Base-by-base conservation (phyloP, 78 protist species). In the Bodo saltans region DNA sequence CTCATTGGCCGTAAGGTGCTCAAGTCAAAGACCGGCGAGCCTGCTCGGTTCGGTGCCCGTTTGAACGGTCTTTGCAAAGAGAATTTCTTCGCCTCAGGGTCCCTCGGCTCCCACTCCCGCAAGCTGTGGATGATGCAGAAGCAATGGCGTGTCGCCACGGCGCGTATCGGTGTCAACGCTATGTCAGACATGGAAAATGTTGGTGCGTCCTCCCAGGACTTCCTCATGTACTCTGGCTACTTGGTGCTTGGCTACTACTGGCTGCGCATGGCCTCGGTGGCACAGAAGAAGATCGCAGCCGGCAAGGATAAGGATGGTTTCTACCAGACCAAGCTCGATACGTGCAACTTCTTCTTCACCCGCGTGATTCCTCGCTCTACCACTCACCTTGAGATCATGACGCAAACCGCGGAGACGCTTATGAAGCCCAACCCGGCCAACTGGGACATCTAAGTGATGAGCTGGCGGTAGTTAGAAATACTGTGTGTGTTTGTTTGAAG, bases 221-320 rank as follows among this genome's bases (percentile, higher is more conserved):
- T 70, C 42, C 88, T 88, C 52, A 47, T 84, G 81, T 78, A 70
- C 85, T 32, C 79, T 3, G 91, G 91, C 69, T 88, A 79, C 72
- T 72, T 81, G 33, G 29, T 73, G 17, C 82, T 88, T 52, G 88
- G 88, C 4, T 52, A 80, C 70, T 79, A 81, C 87, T 88, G 91
- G 91, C 83, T 88, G 75, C 73, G 60, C 37, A 88, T 88, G 91
- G 87, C 60, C 47, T 33, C 3, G 30, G 87, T 78, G 11, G 87
- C 87, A 25, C 72, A 26, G 76, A 8, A 4, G 70, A 47, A 53
- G 76, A 52, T 80, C 25, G 37, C 78, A 47, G 27, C 75, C 41
- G 4, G 4, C 29, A 26, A 21, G 28, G 41, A 32, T 3, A 26
- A 3, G 12, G n/a, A 71, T 26, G n/a, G 8, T 30, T 71, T 37